Evolutionary conservation across 495 filamentous ascomycete genomes (phyloP), one percentile per base, ranked within the genome.

Genomic region (Trichoderma asperelloides): DNA sequence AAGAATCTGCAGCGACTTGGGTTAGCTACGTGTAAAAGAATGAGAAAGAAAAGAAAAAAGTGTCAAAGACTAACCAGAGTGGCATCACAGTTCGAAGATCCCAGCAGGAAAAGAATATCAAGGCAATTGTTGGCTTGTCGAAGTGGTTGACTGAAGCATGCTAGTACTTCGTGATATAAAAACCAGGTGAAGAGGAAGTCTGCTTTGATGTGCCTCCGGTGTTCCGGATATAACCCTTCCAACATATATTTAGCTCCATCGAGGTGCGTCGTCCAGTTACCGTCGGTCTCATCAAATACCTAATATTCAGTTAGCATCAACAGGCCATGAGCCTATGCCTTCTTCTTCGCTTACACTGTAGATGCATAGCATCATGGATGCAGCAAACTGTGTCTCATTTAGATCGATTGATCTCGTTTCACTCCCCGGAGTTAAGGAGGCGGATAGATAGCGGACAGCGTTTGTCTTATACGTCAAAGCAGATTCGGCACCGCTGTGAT

Each of bases 331-430:
- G 5, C 25, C 27, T 21, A 2, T 60, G 3, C 5, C 6, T 28
- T 30, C 16, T 15, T 13, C 25, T 25, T 27, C 6, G 43, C 75
- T 70, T 49, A 77, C 75, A 70, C 75, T 77, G 62, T 77, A 77
- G 45, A 77, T 74, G 39, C 75, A 77, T 7, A 77, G 74, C 75
- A 77, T 77, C 75, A 77, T 77, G 7, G 72, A 77, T 15, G 75
- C 74, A 3, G 74, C 75, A 18, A 75, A 68, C 66, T 77, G 75
- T n/a, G 75, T 75, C 69, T 77, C 72, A 6, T 71, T 72, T 28
- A 69, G 71, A 43, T 71, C 72, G 21, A 70, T 43, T 18, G 69
- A 70, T 40, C 70, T 69, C 43, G 71, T 71, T 15, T 39, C 66
- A 37, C n/a, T 28, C 68, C 71, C 25, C 71, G 69, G 28, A 73